Base-by-base conservation (phyloP, 768 basidiomycete species). In the Leucocoprinus leucothites region DNA sequence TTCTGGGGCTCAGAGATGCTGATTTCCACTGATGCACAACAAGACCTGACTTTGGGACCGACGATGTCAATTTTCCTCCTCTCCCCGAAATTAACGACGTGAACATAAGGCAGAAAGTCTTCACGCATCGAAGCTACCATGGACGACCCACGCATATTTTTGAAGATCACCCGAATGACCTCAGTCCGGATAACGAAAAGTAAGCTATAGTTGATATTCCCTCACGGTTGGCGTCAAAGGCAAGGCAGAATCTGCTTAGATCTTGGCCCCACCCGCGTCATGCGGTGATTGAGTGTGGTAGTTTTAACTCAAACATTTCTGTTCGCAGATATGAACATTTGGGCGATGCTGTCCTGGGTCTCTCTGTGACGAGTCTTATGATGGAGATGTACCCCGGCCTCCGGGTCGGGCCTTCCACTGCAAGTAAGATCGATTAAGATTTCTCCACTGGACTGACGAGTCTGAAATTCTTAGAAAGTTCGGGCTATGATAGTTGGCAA, bases 161-260 rank as follows among this genome's bases (percentile, higher is more conserved):
- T 59, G 90, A 92, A 64, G 90, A 92, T 67, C 76, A 72, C 35
- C 80, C 76, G 0, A 74, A 81, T 58, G 89, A 92, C 67, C 84
- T 79, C 1, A 86, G 86, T 48, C 89, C 88, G 5, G 90, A 92
- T 64, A 91, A 92, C 58, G 90, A 92, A 71, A 86, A 82, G 90
- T 89, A 52, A 61, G 75, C 25, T 19, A 18, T 48, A 43, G 3
- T n/a, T 43, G 19, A 21, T 36, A 14, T 19, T 4, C 7, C 46
- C 9, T 41, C 34, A 53, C 49, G 25, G 52, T 42, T 13, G n/a
- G 9, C 38, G 18, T 36, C 31, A 51, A 42, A 34, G 55, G 52
- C 38, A 53, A 34, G 56, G 25, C 28, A 25, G 50, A 36, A 21
- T 31, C 26, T 26, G 14, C 22, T 9, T 21, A 19, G 26, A 44